Base-by-base conservation (phyloP, 2,329 filamentous ascomycete species). In the Aspergillus sp. region DNA sequence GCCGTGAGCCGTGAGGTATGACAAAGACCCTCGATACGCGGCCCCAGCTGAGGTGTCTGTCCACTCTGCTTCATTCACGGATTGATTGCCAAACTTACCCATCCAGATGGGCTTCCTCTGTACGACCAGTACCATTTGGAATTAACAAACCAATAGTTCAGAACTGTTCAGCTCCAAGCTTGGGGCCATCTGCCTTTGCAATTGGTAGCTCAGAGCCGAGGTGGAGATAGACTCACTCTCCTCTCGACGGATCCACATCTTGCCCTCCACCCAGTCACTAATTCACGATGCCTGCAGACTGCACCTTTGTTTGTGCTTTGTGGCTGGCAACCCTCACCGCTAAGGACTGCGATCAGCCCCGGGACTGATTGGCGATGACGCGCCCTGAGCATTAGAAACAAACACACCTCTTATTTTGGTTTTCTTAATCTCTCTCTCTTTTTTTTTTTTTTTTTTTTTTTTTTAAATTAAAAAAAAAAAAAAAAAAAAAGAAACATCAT, bases 271-370 rank as follows among this genome's bases (percentile, higher is more conserved):
- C 12, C 11, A 11, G 9, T 39, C 45, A 20, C 6, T 22, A 22
- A 45, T 18, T 12, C 20, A 36, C 54, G 31, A 56, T 49, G 39
- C 18, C 29, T 60, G 58, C 32, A 36, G 32, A 29, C 6, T 29
- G 26, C 32, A 49, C 36, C 32, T 54, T 29, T 50, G 45, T 32
- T 55, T 55, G 60, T 64, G 62, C 58, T 32, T 55, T 55, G 60
- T 63, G 62, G 60, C 62, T 63, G 62, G 60, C 57, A 54, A 61
- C 49, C 49, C 29, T 45, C 49, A 54, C 56, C 52, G 57, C 50
- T 51, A 36, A 59, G 49, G 52, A 54, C 26, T 51, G 47, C 49
- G 54, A 57, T 58, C 55, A 56, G 53, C 56, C 57, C 20, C 14
- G 12, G n/a, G 52, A 45, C 39, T 36, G 42, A 54, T 36, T 53